Base-by-base conservation (phyloP, 2,329 filamentous ascomycete species). In the Colletotrichum limetticola region DNA sequence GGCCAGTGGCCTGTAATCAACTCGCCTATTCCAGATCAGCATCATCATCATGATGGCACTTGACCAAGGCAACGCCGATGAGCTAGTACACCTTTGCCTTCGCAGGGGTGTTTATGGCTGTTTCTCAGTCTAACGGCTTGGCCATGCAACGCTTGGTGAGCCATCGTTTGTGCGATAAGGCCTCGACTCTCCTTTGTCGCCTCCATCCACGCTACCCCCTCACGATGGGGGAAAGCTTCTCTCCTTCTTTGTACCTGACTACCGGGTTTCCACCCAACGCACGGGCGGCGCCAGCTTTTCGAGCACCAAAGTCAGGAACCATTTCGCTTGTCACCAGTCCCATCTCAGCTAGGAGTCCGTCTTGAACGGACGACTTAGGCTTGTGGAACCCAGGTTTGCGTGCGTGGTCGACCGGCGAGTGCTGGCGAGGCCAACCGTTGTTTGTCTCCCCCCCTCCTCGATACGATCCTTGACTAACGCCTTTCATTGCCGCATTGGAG, bases 261-360 rank as follows among this genome's bases (percentile, higher is more conserved):
- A 71, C 61, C 71, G 32, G 61, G 30, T 52, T 71, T 30, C 46
- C 60, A 60, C 37, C 22, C 66, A 73, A 42, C 61, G 71, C 71
- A 71, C 61, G 67, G 67, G 71, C 71, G 66, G 66, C 60, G 66
- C 71, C 61, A 73, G 35, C 60, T 61, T 32, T 49, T 46, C 61
- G 57, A 52, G 35, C 19, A 71, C 57, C 57, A 61, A 1, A 61
- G 56, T 56, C 61, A 71, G 11, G 60, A 61, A 65, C 37, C 30
- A 66, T 73, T 61, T 61, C 55, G 67, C 66, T 73, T 73, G 66
- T 73, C 71, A 73, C 57, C 71, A 66, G 46, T 71, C 62, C 60
- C 46, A 66, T 49, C 56, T 71, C 70, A 66, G n/a, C 2, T 61
- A 19, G 32, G 56, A 53, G 71, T 68, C 69, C 52, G 64, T 63